Conservation (phyloP, 1,139 yeast species). For the Nakaseomyces uthaithaninus region DNA sequence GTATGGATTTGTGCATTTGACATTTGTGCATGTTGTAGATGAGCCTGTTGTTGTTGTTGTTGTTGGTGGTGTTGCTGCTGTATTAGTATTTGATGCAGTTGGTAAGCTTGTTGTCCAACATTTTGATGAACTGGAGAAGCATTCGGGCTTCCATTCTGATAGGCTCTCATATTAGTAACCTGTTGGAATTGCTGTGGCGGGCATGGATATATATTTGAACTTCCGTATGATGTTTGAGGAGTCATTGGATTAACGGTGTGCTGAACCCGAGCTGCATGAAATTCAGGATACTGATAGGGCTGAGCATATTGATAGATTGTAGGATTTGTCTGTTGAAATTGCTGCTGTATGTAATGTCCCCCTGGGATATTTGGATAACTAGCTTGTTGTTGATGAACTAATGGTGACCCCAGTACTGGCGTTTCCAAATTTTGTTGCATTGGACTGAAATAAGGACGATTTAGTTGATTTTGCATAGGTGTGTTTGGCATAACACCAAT, state of each 20-base stretch:
- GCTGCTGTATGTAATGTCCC: constrained; percentile 7
- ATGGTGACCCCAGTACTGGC: neutral
- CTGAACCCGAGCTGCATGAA: no score
- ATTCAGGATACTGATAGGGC: neutral
- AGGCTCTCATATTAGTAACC: no score
- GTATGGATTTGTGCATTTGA: no score
- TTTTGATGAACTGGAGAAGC: no score
- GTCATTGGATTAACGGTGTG: neutral
- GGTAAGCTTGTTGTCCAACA: constrained; percentile 23
- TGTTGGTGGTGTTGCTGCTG: constrained; percentile 26
- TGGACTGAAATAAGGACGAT: neutral
- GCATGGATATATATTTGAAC: constrained; percentile 13
- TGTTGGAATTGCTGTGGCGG: constrained; percentile 17
- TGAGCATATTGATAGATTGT: neutral
- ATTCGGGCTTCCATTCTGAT: no score
- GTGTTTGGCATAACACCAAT: neutral
- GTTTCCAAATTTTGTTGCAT: neutral
- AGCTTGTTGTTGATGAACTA: neutral
- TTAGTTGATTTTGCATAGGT: neutral
- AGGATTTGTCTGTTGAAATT: constrained; percentile 9
- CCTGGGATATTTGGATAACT: neutral
- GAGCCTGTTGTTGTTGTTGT: constrained; percentile 13
- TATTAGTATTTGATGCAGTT: constrained; percentile 32
- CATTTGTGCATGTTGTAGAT: neutral
- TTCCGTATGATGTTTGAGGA: constrained; percentile 8